phyloP scores from a whole-genome alignment of 169 alveolate genomes.

The Eimeria maxima region DNA sequence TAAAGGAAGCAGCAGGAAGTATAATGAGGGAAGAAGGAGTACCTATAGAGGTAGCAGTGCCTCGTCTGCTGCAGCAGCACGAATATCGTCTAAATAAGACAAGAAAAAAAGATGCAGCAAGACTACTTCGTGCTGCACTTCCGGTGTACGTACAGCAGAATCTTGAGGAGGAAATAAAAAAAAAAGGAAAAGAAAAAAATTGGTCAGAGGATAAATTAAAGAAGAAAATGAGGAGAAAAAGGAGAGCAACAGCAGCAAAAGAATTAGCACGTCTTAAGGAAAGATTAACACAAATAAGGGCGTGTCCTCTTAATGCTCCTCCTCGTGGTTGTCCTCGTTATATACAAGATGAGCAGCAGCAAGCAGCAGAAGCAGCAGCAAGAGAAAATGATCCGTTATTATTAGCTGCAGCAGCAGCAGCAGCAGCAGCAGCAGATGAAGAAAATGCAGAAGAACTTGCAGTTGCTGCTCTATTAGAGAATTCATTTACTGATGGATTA shows the following conservation, averaged over 20 bases:
- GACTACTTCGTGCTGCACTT: slow-evolving; percentile 10
- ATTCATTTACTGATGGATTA: background rate
- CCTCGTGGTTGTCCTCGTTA: slow-evolving; percentile 11
- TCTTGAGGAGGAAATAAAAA: background rate
- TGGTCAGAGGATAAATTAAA: background rate
- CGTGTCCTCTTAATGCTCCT: background rate
- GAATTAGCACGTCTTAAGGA: background rate
- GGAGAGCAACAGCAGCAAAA: slow-evolving; percentile 5
- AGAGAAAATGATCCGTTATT: background rate
- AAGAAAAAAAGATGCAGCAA: background rate
- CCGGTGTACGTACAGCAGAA: slow-evolving; percentile 3
- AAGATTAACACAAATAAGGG: background rate
- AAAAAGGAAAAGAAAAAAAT: background rate
- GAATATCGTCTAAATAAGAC: background rate
- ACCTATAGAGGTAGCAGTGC: background rate
- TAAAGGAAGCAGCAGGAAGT: background rate
- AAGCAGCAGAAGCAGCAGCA: too few species aligned
- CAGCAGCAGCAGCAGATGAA: background rate
- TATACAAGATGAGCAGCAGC: background rate
- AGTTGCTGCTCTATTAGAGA: background rate
- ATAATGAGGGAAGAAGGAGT: background rate
- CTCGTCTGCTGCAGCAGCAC: background rate
- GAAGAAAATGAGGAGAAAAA: background rate
- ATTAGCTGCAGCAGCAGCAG: background rate
- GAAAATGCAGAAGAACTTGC: background rate